Base-by-base conservation (phyloP, 2,329 filamentous ascomycete genomes). In the Talaromyces islandicus region DNA sequence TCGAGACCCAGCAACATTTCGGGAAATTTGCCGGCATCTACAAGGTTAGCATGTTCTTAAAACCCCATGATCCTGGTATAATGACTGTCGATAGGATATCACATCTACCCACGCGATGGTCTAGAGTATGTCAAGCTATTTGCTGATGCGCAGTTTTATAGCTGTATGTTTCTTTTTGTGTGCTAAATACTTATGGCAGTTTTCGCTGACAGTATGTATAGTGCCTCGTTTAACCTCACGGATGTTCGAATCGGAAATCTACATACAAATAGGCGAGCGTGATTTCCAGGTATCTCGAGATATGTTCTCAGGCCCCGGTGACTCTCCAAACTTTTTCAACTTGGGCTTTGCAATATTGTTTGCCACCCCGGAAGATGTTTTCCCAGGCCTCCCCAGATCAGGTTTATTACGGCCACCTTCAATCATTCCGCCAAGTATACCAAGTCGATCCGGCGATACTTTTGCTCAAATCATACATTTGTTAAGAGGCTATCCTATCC, bases 291-390 rank as follows among this genome's bases (percentile, higher is more conserved):
- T 97, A 65, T 90, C 92, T 1, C 89, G 92, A 64, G 90, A 96
- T 67, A 81, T 96, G 63, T 96, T 97, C 74, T 88, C 85, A 30
- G 84, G 85, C 38, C 91, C 92, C 0, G 93, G 92, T 27, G 92
- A 97, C 76, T 88, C 86, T n/a, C 92, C 92, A 12, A 97, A 97
- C 74, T 97, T 92, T 81, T 97, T 97, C 80, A 89, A 91, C 0
- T 83, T 97, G 3, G 92, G 92, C 61, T 96, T 96, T 70, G 88
- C 87, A 41, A 85, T 91, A 67, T 95, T 96, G 81, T 96, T 96
- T 78, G 88, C 87, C 17, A 86, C 85, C 2, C 90, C 90, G 0
- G 81, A 85, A 14, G 88, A 96, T 67, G 83, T 92, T 6, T 97
- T 96, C 67, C 93, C 93, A 0, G 93, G 92, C 1, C 83, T 97